Conservation (phyloP, 768 basidiomycete genomes). For the Russula ochroleuca region DNA sequence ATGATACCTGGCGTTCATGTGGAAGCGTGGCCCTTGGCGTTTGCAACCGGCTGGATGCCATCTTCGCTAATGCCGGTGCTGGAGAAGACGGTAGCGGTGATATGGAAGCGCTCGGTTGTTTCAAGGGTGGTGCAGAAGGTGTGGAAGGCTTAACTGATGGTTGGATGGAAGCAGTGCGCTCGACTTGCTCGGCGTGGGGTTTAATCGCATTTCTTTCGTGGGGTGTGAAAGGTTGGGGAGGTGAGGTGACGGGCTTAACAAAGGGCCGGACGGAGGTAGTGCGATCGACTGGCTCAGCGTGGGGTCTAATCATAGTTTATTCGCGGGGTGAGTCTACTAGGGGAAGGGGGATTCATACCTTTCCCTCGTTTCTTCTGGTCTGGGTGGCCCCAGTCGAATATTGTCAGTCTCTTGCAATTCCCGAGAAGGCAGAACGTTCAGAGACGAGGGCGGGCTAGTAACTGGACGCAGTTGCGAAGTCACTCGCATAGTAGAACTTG, state of each 20-base stretch:
- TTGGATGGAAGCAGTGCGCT: background rate
- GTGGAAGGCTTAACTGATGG: background rate
- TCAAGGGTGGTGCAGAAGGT: background rate
- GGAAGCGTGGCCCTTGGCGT: background rate
- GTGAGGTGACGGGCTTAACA: background rate
- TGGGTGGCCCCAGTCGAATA: background rate
- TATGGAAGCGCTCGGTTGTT: background rate
- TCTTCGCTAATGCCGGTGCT: background rate
- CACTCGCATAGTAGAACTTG: background rate
- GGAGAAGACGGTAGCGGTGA: background rate
- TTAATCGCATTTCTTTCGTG: no score
- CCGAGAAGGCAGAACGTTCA: background rate
- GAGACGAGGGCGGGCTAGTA: background rate
- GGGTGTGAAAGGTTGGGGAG: no score
- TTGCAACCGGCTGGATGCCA: background rate
- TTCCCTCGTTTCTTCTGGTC: background rate
- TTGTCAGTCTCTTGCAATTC: background rate
- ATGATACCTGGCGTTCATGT: background rate
- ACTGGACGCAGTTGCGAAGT: no score
- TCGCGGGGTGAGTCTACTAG: background rate
- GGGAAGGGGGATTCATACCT: background rate
- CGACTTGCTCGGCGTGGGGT: background rate
- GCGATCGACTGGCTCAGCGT: background rate
- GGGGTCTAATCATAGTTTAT: background rate
- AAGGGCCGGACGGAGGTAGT: background rate